Percentiles rank a stretch among this genome's conserved stretches.
Evolutionary conservation across 2,329 filamentous ascomycete genomes (phyloP).

Genomic region (Aureobasidium sp.): DNA sequence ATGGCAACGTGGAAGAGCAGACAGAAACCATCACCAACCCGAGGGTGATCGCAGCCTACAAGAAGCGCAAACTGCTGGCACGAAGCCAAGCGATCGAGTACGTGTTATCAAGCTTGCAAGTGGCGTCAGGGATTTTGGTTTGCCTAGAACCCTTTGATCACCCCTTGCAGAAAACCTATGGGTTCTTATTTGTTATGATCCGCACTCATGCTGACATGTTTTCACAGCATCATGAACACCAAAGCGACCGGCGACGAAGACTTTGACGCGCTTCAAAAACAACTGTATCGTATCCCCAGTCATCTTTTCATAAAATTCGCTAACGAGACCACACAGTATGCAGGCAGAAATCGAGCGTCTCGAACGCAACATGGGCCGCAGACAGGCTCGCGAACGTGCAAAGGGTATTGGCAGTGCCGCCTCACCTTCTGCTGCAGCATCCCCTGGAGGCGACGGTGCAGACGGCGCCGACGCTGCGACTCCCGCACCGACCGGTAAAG

Average conservation of each 20-base stretch:
- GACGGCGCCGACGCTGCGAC: constrained; percentile 17
- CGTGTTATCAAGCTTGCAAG: constrained; percentile 26
- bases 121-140: background rate
- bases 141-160: background rate
- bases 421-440: constrained; percentile 34
- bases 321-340: constrained; percentile 41
- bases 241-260: constrained; percentile 60
- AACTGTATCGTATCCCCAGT: constrained; percentile 35
- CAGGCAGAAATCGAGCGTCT: constrained; percentile 72
- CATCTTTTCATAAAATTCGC: background rate
- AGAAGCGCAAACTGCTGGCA: constrained; percentile 64
- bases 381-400: constrained; percentile 82
- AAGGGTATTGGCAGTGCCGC: constrained; percentile 48
- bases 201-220: constrained; percentile 18
- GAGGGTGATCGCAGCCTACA: constrained; percentile 81
- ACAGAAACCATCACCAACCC: constrained; percentile 47
- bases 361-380: constrained; percentile 82
- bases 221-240: constrained; percentile 47
- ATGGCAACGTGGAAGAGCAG: constrained; percentile 33
- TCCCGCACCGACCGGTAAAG: constrained; percentile 17
- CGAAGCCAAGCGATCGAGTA: constrained; percentile 68
- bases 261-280: constrained; percentile 52
- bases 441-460: constrained; percentile 38
- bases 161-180: background rate
- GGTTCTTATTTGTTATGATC: background rate